Percentiles rank a stretch among this genome's conserved stretches.
Conservation (phyloP, 305 asterid genomes). For the Ilex paraguariensis region DNA sequence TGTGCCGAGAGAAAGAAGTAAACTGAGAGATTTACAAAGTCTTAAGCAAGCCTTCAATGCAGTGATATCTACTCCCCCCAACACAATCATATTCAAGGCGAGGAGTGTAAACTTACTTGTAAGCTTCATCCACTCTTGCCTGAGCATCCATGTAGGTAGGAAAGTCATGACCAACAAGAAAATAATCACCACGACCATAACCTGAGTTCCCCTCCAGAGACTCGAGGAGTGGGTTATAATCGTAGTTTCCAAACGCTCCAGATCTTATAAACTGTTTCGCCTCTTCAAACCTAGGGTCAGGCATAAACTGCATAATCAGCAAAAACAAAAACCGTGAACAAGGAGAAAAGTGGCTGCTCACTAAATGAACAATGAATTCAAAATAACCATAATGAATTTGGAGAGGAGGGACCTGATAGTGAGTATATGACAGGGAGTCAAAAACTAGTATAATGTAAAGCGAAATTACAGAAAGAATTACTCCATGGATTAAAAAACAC, state of each 20-base stretch:
- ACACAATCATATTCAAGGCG: no score
- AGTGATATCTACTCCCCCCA: no score
- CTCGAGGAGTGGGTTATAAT: conserved; percentile 89
- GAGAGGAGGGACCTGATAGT: no score
- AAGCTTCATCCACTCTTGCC: conserved; percentile 80
- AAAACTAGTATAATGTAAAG: no score
- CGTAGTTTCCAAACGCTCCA: conserved; percentile 95
- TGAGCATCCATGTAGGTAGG: conserved; percentile 95
- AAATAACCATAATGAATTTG: no score
- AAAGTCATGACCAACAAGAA: conserved; percentile 88
- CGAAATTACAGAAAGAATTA: no score
- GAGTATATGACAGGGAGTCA: no score
- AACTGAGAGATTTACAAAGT: not conserved
- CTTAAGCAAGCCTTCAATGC: not conserved
- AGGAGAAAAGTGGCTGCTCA: not conserved
- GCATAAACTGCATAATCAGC: conserved; percentile 59
- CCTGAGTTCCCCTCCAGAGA: conserved; percentile 94
- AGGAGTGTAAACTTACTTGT: conserved; percentile 60
- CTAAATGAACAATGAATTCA: not conserved
- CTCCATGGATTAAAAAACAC: no score
- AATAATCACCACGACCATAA: conserved; percentile 94
- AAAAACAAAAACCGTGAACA: not conserved
- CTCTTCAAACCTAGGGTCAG: conserved; percentile 95
- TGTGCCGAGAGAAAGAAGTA: not conserved
- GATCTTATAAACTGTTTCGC: conserved; percentile 85